These are phyloP conservation scores for Boletus subcaerulescens DNA, from an alignment of 768 basidiomycete genomes.

Conservation along the genomic window DNA sequence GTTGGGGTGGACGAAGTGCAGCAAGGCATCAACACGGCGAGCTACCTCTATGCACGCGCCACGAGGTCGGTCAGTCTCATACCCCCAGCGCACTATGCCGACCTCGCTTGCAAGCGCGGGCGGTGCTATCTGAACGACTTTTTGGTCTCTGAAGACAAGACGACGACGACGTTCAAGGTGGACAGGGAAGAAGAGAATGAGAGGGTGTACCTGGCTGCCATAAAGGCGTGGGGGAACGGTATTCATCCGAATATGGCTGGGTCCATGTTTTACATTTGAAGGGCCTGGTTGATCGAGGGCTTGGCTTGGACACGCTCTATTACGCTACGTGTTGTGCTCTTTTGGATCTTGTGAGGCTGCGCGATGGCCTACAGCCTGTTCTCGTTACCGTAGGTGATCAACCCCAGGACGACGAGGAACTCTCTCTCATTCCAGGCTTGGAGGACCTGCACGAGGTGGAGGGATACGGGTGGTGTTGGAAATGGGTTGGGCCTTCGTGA, in stretches of 20 bases:
- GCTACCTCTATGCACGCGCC: constrained; percentile 78
- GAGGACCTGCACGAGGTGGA: too few relatives aligned
- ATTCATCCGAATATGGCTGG: constrained; percentile 55
- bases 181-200: constrained; percentile 29
- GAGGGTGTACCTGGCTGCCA: constrained; percentile 20
- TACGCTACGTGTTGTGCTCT: background rate
- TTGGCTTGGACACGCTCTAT: background rate
- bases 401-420: too few relatives aligned
- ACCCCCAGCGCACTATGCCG: constrained; percentile 78
- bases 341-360: too few relatives aligned
- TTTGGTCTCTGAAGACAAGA: constrained; percentile 53
- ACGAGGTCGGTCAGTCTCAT: constrained; percentile 82
- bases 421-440: too few relatives aligned
- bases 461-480: too few relatives aligned
- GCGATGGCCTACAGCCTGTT: too few relatives aligned
- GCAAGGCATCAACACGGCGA: constrained; percentile 62
- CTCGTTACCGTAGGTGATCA: too few relatives aligned
- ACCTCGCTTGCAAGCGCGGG: constrained; percentile 79
- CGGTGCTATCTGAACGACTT: constrained; percentile 75
- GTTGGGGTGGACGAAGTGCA: constrained; percentile 73
- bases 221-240: constrained; percentile 49
- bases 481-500: too few relatives aligned
- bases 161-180: constrained; percentile 23
- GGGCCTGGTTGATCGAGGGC: background rate
- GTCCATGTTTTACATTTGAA: constrained; percentile 75